Evolutionary conservation across 768 basidiomycete species (phyloP), one percentile per base, ranked within the genome.

Genomic region (Termitomyces sp.): DNA sequence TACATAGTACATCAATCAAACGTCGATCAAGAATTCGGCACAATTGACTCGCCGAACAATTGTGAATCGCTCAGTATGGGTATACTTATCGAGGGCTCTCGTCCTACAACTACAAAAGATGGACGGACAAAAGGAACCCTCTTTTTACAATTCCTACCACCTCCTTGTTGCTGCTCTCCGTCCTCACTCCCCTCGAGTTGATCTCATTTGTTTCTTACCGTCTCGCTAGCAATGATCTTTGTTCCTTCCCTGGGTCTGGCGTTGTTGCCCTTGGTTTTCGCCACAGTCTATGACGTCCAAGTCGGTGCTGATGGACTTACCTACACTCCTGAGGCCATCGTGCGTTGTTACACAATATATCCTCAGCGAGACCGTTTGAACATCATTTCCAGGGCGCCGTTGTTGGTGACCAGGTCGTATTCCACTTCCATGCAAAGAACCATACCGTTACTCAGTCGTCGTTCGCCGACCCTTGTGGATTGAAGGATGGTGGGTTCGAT

Each of bases 391-490:
- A 82, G 81, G 65, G 66, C 56, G 83, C 82, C 19, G 63, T 72
- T 41, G 65, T 72, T 55, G 83, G 83, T 51, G 84, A 86, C 67
- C 80, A 81, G 67, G 82, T 86, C 47, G 75, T 81, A 57, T 86
- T 84, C 73, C 78, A 80, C 58, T 86, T 85, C 72, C 70, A 79
- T 57, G 77, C 80, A 41, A 83, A 78, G 65, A 84, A 84, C 69
- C 80, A 81, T 66, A 79, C 78, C 9, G 78, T 78, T 37, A 74
- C 76, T n/a, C 80, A 81, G 68, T 78, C 77, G 2, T 73, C 79
- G 17, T 81, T 84, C 60, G 73, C 70, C 52, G 68, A 71, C 60
- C 85, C 85, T n/a, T 87, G 84, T 66, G 75, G 78, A 41, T 65
- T 58, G 53, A 76, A 77, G 53, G 75, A 77, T 4, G 81, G 79